A percentile compares a stretch with the other conserved stretches of the same genome.
Conservation (phyloP, 768 basidiomycete genomes). For the Calocera cornea region DNA sequence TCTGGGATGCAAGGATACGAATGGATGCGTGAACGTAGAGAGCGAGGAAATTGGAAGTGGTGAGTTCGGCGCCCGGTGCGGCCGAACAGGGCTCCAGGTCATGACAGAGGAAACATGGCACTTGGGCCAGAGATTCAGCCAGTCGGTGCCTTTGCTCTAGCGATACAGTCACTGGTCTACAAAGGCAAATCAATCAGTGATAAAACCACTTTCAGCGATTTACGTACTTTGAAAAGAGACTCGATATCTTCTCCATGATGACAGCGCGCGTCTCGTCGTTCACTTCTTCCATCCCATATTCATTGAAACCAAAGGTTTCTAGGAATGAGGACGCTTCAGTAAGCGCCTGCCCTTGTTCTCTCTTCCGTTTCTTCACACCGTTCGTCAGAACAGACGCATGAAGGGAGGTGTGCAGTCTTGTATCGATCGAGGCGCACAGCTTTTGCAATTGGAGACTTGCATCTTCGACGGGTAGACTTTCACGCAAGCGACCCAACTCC, state of each 20-base stretch:
- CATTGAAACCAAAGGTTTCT: background rate
- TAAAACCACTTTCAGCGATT: background rate
- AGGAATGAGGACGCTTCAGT: background rate
- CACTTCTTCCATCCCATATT: background rate
- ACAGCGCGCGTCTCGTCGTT: background rate
- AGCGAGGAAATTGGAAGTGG: background rate
- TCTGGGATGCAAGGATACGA: background rate
- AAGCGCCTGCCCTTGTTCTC: background rate
- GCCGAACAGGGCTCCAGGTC: background rate
- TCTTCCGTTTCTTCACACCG: background rate
- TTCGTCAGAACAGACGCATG: background rate
- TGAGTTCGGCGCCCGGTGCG: background rate
- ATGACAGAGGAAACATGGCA: background rate
- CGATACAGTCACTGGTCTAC: background rate
- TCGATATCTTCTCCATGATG: background rate
- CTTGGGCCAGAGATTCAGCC: background rate
- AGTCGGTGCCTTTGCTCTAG: background rate
- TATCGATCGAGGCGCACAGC: background rate
- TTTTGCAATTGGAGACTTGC: background rate
- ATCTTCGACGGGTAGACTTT: background rate
- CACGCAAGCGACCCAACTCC: background rate
- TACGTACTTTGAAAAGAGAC: background rate
- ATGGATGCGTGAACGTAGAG: background rate
- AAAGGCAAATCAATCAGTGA: background rate
- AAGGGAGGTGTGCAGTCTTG: background rate